Base-by-base conservation (phyloP, 1,284 basidiomycete species). In the Malassezia pachydermatis region DNA sequence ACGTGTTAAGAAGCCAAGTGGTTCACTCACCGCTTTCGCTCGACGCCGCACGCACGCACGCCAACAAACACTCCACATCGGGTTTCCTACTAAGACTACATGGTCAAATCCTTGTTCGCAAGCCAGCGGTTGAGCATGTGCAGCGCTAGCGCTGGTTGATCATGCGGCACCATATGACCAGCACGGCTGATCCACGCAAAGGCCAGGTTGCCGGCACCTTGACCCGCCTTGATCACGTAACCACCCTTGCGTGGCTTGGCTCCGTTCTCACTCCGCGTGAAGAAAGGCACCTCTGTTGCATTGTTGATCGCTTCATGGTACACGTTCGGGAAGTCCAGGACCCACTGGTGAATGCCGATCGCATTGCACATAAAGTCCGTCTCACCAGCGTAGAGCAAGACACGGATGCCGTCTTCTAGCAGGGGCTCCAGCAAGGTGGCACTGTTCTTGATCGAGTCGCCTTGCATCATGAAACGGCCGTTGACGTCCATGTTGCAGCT, bases 361-460 rank as follows among this genome's bases (percentile, higher is more conserved):
- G 55, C 60, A 54, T 64, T 62, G 55, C 67, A 70, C 62, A 73
- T 83, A 75, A 83, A 81, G 72, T 89, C 88, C 77, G 84, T 81
- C 62, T 84, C 83, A 20, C 85, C 86, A 47, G 85, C 84, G 64
- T 88, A 89, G 29, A 88, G 81, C 32, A 89, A 74, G 28, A 90
- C 74, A 48, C 84, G 76, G 41, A 89, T 76, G 34, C 84, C 84
- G 51, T 80, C 79, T 48, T 84, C 78, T 45, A 90, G 76, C 7
- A 92, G 75, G 36, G 81, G 79, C 13, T 84, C 81, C 10, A 92
- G 76, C 5, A 89, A 76, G 16, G 73, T 73, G 5, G 84, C 83
- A 36, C 81, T 80, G 73, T 88, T 82, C 71, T 83, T 83, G 78
- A 82, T 81, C 11, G 79, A 80, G 64, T 88, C 85, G 20, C 85